These are phyloP conservation scores for Fusarium graminum DNA, from an alignment of 2,329 filamentous ascomycete species.

Conservation along the genomic window DNA sequence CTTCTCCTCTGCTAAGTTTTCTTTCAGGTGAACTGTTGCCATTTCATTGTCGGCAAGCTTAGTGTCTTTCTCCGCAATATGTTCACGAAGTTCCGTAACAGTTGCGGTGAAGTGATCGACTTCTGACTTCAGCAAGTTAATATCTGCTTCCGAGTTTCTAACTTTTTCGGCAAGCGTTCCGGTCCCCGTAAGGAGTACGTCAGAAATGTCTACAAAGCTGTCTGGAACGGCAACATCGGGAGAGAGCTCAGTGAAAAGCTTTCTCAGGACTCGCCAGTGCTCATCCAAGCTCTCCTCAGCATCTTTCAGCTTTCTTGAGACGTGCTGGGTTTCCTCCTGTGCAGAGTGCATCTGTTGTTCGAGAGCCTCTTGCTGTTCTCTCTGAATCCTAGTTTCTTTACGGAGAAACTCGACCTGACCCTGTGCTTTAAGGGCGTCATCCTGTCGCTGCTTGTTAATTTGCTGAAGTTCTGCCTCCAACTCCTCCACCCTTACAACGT, in stretches of 20 bases:
- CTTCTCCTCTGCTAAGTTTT: slow-evolving; percentile 66
- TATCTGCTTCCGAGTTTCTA: slow-evolving; percentile 70
- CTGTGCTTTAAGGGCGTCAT: slow-evolving; percentile 69
- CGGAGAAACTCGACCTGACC: slow-evolving; percentile 73
- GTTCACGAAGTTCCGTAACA: slow-evolving; percentile 67
- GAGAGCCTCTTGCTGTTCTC: slow-evolving; percentile 70
- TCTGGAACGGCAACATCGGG: slow-evolving; percentile 65
- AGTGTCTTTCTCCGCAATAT: slow-evolving; percentile 68
- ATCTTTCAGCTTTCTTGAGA: slow-evolving; percentile 64
- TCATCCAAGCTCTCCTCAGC: slow-evolving; percentile 66
- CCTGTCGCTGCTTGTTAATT: slow-evolving; percentile 67
- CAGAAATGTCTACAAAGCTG: slow-evolving; percentile 70
- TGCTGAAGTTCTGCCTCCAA: slow-evolving; percentile 80
- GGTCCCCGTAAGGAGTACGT: slow-evolving; percentile 69
- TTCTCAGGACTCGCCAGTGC: slow-evolving; percentile 67
- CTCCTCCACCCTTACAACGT: slow-evolving; percentile 75
- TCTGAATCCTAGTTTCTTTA: slow-evolving; percentile 70
- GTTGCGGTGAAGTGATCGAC: slow-evolving; percentile 70
- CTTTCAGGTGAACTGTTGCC: slow-evolving; percentile 64
- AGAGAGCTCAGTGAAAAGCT: slow-evolving; percentile 70
- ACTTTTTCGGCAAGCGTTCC: slow-evolving; percentile 71
- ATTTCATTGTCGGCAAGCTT: slow-evolving; percentile 66
- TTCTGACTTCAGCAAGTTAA: slow-evolving; percentile 72
- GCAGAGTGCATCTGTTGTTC: slow-evolving; percentile 68
- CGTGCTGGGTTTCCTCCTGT: slow-evolving; percentile 66